Evolutionary conservation across 1,284 basidiomycete species (phyloP).

Genomic region (Ganoderma lingzhi): DNA sequence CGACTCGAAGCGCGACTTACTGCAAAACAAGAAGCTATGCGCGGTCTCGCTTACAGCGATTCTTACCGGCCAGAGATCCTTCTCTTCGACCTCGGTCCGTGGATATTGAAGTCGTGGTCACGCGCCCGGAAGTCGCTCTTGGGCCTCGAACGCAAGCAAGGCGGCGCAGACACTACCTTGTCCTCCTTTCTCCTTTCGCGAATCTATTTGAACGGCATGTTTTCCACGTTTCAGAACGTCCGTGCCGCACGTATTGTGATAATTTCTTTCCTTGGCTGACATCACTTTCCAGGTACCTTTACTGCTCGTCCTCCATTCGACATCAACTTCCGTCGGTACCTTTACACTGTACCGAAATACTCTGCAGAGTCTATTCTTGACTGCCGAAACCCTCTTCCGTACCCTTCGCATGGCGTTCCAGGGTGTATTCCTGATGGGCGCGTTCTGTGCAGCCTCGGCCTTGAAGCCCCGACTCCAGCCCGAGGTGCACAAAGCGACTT

Average conservation of each 20-base stretch:
- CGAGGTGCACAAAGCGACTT: constrained; percentile 53
- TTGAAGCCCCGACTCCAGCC: constrained; percentile 75
- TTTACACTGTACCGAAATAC: constrained; percentile 80
- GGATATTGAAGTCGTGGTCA: constrained; percentile 82
- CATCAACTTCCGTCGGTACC: constrained; percentile 78
- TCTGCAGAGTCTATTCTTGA: constrained; percentile 73
- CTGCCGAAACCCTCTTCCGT: constrained; percentile 65
- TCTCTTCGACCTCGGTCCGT: constrained; percentile 82
- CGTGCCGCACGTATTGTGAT: constrained; percentile 12
- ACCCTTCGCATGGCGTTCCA: constrained; percentile 78
- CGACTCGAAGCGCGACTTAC: constrained; percentile 65
- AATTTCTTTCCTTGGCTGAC: constrained; percentile 2
- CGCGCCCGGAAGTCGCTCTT: constrained; percentile 65
- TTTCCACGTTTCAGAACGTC: constrained; percentile 74
- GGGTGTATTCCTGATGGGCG: constrained; percentile 82
- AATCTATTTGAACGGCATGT: constrained; percentile 67
- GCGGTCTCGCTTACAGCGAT: constrained; percentile 74
- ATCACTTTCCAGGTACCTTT: constrained; percentile 64
- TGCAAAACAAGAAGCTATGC: constrained; percentile 76
- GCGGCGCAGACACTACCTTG: constrained; percentile 23
- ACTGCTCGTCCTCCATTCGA: constrained; percentile 71
- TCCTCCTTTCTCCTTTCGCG: constrained; percentile 52
- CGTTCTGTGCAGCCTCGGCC: constrained; percentile 78
- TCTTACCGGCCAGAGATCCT: constrained; percentile 77
- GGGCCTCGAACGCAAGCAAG: constrained; percentile 55